These are phyloP conservation scores for Phytophthora sojae DNA, from an alignment of 352 stramenopile genomes.

Conservation along the genomic window DNA sequence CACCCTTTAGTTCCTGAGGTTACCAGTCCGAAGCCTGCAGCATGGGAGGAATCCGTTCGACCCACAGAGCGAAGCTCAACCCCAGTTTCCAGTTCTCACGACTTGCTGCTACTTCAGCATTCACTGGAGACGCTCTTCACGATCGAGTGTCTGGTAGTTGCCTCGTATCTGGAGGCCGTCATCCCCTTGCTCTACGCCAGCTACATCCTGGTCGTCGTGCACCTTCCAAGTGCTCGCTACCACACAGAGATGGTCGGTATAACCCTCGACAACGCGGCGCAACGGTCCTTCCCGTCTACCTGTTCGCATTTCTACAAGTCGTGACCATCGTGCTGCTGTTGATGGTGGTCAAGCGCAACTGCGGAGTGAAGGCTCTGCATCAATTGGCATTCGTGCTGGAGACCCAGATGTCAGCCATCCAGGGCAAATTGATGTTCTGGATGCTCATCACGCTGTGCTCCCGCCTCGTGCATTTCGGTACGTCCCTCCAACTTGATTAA, in stretches of 20 bases:
- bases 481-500: neutral
- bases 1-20: conserved; percentile 2
- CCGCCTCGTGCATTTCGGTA: conserved; percentile 30
- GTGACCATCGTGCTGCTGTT: conserved; percentile 23
- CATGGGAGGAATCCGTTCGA: neutral
- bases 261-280: neutral
- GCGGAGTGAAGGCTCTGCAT: conserved; percentile 19
- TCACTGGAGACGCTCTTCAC: conserved; percentile 32
- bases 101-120: conserved; percentile 7
- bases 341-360: conserved; percentile 17
- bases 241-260: conserved; percentile 37
- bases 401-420: conserved; percentile 23
- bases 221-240: conserved; percentile 33
- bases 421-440: conserved; percentile 39
- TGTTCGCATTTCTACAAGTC: conserved; percentile 31
- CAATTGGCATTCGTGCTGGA: conserved; percentile 34
- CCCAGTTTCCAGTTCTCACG: neutral
- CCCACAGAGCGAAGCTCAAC: neutral
- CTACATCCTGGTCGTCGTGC: conserved; percentile 22
- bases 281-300: conserved; percentile 19
- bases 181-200: conserved; percentile 40
- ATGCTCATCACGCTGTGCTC: conserved; percentile 23
- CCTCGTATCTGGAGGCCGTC: conserved; percentile 46
- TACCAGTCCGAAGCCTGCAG: neutral
- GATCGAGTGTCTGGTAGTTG: conserved; percentile 40